Evolutionary conservation across 2,329 filamentous ascomycete genomes (phyloP).

Genomic region (Verticillium nonalfalfae): DNA sequence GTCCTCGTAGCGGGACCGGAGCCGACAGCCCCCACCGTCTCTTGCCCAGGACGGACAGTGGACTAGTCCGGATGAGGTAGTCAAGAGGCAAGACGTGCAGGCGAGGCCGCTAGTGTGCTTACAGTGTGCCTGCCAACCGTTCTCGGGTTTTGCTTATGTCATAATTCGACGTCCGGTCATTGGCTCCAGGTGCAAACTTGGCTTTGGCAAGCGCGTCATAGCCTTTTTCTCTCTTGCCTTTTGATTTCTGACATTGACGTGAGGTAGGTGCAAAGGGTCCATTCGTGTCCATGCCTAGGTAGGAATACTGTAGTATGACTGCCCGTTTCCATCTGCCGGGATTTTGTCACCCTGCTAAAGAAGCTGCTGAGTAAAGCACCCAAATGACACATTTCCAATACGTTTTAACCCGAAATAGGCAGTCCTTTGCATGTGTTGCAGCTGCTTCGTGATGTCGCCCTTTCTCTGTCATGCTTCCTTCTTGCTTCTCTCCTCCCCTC

Average conservation of each 20-base stretch:
- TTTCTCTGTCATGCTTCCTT: not conserved
- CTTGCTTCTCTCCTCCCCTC: not conserved
- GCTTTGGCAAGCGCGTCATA: not conserved
- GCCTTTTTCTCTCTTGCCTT: not conserved
- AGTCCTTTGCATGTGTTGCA: not conserved
- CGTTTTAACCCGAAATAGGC: not conserved
- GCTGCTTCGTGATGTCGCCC: not conserved
- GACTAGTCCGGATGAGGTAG: constrained; percentile 23
- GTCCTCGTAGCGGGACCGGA: not conserved
- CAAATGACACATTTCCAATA: not conserved
- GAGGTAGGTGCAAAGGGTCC: no score
- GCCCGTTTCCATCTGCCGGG: not conserved
- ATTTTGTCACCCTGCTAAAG: not conserved
- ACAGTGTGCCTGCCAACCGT: not conserved
- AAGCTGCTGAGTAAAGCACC: not conserved
- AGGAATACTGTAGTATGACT: not conserved
- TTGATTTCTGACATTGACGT: no score
- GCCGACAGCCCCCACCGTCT: not conserved
- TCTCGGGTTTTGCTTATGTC: not conserved
- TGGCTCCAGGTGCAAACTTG: not conserved
- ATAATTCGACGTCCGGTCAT: not conserved
- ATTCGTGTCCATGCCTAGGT: no score
- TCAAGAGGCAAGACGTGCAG: constrained; percentile 18
- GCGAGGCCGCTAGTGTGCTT: not conserved
- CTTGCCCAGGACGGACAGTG: not conserved